These are phyloP conservation scores for Globisporangium orthogonon DNA, from an alignment of 352 stramenopile genomes.

Conservation along the genomic window DNA sequence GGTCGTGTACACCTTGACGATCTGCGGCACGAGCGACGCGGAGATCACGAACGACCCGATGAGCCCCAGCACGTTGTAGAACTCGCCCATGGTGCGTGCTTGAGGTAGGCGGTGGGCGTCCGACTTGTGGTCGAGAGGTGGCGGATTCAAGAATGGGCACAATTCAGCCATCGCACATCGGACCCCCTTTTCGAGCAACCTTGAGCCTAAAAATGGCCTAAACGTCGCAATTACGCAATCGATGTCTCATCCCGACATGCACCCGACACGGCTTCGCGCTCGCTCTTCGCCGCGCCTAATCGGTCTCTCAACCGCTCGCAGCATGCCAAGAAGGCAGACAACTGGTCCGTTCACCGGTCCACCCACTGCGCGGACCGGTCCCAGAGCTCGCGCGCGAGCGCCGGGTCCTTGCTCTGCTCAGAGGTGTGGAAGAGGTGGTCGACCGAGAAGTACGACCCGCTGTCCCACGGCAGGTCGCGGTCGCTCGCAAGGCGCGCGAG, in stretches of 20 bases:
- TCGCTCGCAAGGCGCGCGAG: conserved; percentile 30
- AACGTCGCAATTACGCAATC: too few species aligned
- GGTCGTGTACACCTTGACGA: conserved; percentile 47
- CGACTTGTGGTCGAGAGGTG: neutral
- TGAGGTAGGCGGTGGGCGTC: too few species aligned
- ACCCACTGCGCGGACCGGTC: conserved; percentile 16
- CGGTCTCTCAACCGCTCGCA: too few species aligned
- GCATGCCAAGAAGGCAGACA: too few species aligned
- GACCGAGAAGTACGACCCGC: conserved; percentile 25
- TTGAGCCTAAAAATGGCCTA: too few species aligned
- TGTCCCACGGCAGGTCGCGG: conserved; percentile 23
- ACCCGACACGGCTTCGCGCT: too few species aligned
- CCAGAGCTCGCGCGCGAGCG: conserved; percentile 22
- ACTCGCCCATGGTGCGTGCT: conserved; percentile 5
- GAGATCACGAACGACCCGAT: conserved; percentile 58
- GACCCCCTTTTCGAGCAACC: too few species aligned
- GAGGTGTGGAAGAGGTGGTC: conserved; percentile 30
- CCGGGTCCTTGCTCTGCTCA: conserved; percentile 22
- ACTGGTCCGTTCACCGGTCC: conserved; percentile 1
- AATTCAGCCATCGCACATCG: too few species aligned
- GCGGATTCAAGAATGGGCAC: neutral
- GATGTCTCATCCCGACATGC: too few species aligned
- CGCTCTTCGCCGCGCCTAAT: too few species aligned
- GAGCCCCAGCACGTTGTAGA: conserved; percentile 39
- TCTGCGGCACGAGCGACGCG: conserved; percentile 48